Base-by-base conservation (phyloP, 305 asterid species). In the Fraxinus nigra region DNA sequence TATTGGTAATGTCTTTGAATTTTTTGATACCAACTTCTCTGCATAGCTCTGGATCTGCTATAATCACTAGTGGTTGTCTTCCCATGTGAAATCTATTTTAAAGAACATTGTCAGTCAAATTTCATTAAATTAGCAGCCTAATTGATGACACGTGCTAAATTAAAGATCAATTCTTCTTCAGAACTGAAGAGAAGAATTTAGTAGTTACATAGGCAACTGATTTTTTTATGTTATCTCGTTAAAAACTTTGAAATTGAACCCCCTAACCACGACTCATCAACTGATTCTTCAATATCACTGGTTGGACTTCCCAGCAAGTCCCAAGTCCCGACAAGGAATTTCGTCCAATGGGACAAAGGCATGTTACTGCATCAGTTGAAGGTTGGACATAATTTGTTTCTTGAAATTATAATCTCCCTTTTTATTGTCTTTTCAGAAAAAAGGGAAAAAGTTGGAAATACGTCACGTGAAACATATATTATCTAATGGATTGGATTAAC, bases 21-120 rank as follows among this genome's bases (percentile, higher is more conserved):
- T 97, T 94, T 87, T 85, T 91, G 9, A 94, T 93, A 34, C 98
- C 98, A 79, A 92, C 98, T 90, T 97, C 98, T 80, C 93, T 87
- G 84, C 98, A 93, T 14, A 97, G 91, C 65, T 97, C 98, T 81
- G 98, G 87, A 89, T 92, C 95, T 22, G 98, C 98, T 46, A 93
- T 85, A 26, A 96, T 92, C 61, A 96, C 95, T 43, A 96, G 51
- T 33, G 99, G 98, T 59, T 96, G 99, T 79, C 99, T 90, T 11
- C 99, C 99, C 98, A 94, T 92, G 74, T 93, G 99, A 83, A 96
- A 96, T 87, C 99, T 96, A 87, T 72, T 56, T 5, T 35, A 46
- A n/a, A 38, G 75, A 33, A 70, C 16, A 67, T 67, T 13, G 9
- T 32, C 7, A 56, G 35, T 7, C 65, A 67, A 35, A 20, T 67